Percentiles rank a stretch among this genome's conserved stretches.
phyloP scores from a whole-genome alignment of 2,329 filamentous ascomycete species.

The Aspergillus floridensis region DNA sequence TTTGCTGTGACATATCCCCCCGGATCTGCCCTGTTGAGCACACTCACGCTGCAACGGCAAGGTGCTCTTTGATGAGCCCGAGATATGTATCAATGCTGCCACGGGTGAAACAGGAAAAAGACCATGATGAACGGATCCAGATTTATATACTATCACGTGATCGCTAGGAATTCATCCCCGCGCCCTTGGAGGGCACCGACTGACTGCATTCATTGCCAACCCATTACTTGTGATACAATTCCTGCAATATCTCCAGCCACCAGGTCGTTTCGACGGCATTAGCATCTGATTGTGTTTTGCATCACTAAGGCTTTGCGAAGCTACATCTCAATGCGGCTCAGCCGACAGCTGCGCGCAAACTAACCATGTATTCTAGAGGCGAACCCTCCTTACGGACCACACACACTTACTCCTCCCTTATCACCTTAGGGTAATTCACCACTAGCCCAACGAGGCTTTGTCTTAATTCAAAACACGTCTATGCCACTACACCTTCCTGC shows the following conservation, averaged over 20 bases:
- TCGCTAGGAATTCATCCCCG: constrained; percentile 4
- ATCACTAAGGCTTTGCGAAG: neutral
- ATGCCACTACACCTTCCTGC: constrained; percentile 64
- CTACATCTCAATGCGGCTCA: neutral
- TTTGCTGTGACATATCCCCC: constrained; percentile 26
- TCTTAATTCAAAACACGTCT: constrained; percentile 11
- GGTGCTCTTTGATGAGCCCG: neutral
- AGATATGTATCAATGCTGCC: constrained; percentile 1
- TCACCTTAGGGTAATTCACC: neutral
- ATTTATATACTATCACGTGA: constrained; percentile 34
- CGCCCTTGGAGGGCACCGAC: neutral
- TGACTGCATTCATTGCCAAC: neutral
- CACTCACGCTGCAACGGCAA: neutral
- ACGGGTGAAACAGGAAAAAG: neutral
- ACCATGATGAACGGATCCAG: constrained; percentile 20
- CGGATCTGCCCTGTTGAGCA: neutral
- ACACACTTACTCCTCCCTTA: neutral
- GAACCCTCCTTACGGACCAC: constrained; percentile 1
- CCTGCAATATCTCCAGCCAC: neutral
- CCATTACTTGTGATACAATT: neutral
- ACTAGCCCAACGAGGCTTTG: neutral
- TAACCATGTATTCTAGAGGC: constrained; percentile 1
- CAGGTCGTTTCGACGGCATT: neutral
- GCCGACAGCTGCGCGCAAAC: neutral
- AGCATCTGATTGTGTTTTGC: neutral